Evolutionary conservation across 768 basidiomycete genomes (phyloP).

Genomic region (Hygrocybe coccinea): DNA sequence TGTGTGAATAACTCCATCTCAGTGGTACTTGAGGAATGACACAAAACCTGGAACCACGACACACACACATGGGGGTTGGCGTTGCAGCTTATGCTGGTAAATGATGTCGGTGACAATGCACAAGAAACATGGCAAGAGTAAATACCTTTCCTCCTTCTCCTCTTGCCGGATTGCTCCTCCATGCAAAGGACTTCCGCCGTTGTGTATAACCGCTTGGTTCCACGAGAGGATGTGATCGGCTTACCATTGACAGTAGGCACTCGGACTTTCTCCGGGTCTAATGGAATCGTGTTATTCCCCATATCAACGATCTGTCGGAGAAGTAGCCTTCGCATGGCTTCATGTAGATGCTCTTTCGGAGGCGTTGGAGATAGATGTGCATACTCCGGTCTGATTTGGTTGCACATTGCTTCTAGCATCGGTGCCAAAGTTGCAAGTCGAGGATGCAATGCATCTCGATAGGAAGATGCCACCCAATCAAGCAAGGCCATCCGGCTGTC

Average conservation of each 20-base stretch:
- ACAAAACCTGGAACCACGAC: no score
- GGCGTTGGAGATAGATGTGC: neutral
- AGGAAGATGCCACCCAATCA: neutral
- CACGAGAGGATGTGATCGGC: neutral
- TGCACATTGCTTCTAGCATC: neutral
- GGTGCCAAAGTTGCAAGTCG: neutral
- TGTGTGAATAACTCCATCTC: no score
- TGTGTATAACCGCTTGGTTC: neutral
- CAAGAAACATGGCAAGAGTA: neutral
- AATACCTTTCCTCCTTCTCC: neutral
- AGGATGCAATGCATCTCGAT: neutral
- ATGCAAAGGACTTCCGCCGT: neutral
- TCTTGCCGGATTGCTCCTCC: neutral
- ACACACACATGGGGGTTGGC: neutral
- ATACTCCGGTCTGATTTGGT: slow-evolving; percentile 2
- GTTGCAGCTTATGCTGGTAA: neutral
- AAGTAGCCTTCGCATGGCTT: slow-evolving; percentile 6
- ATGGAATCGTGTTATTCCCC: neutral
- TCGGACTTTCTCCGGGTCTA: neutral
- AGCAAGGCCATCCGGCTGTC: neutral
- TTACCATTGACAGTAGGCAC: neutral
- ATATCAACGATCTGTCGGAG: slow-evolving; percentile 1
- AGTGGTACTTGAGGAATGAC: no score
- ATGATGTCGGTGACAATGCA: neutral
- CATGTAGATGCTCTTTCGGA: slow-evolving; percentile 1